Conservation (phyloP, 1,139 yeast genomes). For the Pichia norvegensis region DNA sequence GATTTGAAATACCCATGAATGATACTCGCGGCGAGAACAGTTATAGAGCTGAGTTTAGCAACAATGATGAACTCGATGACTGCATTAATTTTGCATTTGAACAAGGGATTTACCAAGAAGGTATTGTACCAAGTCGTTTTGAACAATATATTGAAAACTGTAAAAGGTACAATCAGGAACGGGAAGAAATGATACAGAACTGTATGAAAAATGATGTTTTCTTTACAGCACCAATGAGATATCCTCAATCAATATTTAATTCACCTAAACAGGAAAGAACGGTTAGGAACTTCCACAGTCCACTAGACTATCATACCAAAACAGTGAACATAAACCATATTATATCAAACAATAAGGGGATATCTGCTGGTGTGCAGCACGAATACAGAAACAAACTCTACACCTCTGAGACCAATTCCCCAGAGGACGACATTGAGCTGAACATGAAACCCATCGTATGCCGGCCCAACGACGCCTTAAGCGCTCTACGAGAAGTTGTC, state of each 20-base stretch:
- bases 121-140: constrained; percentile 3
- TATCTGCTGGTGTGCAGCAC: constrained; percentile 4
- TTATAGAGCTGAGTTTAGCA: neutral
- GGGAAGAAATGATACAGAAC: constrained; percentile 4
- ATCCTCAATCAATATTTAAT: neutral
- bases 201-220: constrained; percentile 12
- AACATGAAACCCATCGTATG: neutral
- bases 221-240: constrained; percentile 1
- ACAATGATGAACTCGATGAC: neutral
- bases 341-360: constrained; percentile 2
- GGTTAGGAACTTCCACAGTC: neutral
- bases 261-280: constrained; percentile 1
- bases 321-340: constrained; percentile 7
- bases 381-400: neutral
- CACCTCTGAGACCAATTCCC: too few species aligned
- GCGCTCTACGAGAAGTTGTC: neutral
- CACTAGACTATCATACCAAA: neutral
- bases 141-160: constrained; percentile 6
- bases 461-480: neutral
- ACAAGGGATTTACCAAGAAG: neutral
- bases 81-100: neutral
- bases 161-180: neutral
- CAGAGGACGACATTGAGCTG: neutral
- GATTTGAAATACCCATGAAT: neutral
- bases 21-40: neutral